These are phyloP conservation scores for Luffa acutangula DNA, from an alignment of 306 rosid genomes.

Conservation along the genomic window DNA sequence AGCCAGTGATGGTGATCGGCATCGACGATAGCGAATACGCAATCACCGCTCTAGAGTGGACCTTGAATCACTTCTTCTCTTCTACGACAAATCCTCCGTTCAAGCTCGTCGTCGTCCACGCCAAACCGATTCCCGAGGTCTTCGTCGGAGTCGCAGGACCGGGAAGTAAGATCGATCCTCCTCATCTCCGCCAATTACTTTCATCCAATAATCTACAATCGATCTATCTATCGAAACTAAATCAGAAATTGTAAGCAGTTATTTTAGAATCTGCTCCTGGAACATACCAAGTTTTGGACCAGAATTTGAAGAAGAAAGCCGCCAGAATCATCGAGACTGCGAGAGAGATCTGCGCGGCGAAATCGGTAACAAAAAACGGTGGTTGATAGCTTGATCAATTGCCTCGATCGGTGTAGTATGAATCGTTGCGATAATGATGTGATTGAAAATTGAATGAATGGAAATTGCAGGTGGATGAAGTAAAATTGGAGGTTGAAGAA, in stretches of 20 bases:
- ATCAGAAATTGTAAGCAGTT: not conserved
- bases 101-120: slow-evolving; percentile 49
- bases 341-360: not conserved
- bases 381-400: not conserved
- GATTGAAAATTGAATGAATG: too few species aligned
- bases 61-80: slow-evolving; percentile 17
- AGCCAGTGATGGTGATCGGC: slow-evolving; percentile 34
- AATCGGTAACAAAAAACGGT: not conserved
- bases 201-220: slow-evolving; percentile 5
- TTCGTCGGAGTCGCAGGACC: slow-evolving; percentile 49
- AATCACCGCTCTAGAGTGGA: slow-evolving; percentile 37
- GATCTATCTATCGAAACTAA: slow-evolving; percentile 5
- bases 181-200: not conserved
- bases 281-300: not conserved
- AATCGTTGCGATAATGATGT: too few species aligned
- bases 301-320: not conserved
- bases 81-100: not conserved
- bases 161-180: slow-evolving; percentile 23
- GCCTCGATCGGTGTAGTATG: too few species aligned
- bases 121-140: slow-evolving; percentile 36
- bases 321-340: not conserved
- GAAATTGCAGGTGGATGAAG: slow-evolving; percentile 27
- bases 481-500: slow-evolving; percentile 38
- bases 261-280: not conserved
- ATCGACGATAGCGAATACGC: slow-evolving; percentile 42